Base-by-base conservation (phyloP, 2,329 filamentous ascomycete genomes). In the Fusarium sp. region DNA sequence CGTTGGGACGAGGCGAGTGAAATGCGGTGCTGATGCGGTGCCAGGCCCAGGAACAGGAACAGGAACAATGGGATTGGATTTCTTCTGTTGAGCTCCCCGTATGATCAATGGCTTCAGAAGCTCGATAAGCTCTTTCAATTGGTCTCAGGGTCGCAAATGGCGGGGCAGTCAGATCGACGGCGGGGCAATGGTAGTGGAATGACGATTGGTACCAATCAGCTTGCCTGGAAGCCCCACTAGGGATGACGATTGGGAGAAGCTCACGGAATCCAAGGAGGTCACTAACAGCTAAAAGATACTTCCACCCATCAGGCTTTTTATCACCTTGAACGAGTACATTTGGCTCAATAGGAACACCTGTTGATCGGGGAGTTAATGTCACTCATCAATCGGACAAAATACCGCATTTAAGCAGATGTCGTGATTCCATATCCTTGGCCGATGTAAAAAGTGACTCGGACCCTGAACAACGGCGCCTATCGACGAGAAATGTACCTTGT, bases 131-230 rank as follows among this genome's bases (percentile, higher is more conserved):
- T 75, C 62, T 74, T 75, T 66, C 70, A 51, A 74, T 75, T 66
- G 67, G 66, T 68, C 68, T 70, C 68, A 61, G 66, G 34, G 52
- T 57, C 69, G 63, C 32, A 57, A 71, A 76, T 76, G 71, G 76
- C 73, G 77, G 77, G 77, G 77, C 75, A 78, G 58, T 69, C 52
- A 72, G 76, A 79, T 79, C 77, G 68, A 79, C 71, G 62, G 77
- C 77, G 77, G 77, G 75, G 77, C 75, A 76, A 57, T 63, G 52
- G 60, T 54, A 66, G 57, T 54, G 42, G 41, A 65, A 79, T 78
- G 77, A 75, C 75, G 72, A 75, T 39, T 59, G 55, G 38, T 59
- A 56, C 77, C 77, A 78, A 79, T 79, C 68, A 79, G 51, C 44
- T 42, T 39, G 47, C 12, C 22, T 38, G 20, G 32, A 36, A 48